phyloP scores from a whole-genome alignment of 108 stramenopile genomes.

The Cyclotella cryptica region DNA sequence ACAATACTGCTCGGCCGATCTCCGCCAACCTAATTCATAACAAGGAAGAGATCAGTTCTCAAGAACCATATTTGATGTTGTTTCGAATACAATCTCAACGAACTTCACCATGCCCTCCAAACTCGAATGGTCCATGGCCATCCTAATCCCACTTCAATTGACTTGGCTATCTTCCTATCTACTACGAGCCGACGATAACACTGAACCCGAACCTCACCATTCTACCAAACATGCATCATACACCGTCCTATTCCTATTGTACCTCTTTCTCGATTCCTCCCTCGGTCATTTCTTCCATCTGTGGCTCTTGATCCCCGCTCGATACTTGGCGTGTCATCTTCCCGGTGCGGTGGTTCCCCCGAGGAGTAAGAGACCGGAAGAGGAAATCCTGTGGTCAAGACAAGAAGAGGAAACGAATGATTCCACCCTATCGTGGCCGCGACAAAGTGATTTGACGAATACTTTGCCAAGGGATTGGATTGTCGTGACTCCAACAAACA shows the following conservation, averaged over 20 bases:
- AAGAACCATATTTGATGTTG: too few species aligned
- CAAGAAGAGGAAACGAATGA: slow-evolving; percentile 43
- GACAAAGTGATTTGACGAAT: background rate
- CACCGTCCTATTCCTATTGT: slow-evolving; percentile 28
- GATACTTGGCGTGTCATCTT: slow-evolving; percentile 24
- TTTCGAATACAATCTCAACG: too few species aligned
- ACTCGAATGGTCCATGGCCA: slow-evolving; percentile 12
- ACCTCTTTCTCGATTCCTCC: slow-evolving; percentile 41
- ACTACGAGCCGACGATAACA: background rate
- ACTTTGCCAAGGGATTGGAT: slow-evolving; percentile 33
- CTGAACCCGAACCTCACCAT: background rate
- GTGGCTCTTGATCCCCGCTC: slow-evolving; percentile 17
- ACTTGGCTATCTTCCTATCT: slow-evolving; percentile 15
- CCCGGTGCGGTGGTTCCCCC: slow-evolving; percentile 40
- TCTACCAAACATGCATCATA: background rate
- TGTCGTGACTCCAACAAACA: too few species aligned
- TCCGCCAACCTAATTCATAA: too few species aligned
- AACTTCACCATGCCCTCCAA: slow-evolving; percentile 20
- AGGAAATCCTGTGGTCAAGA: too few species aligned
- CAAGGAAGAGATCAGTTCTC: too few species aligned
- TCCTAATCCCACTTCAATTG: slow-evolving; percentile 13
- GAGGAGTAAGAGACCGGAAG: too few species aligned
- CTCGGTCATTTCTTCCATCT: slow-evolving; percentile 37
- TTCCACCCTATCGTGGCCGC: slow-evolving; percentile 31
- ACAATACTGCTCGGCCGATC: too few species aligned